These are phyloP conservation scores for Phanerochaete carnosa DNA, from an alignment of 768 basidiomycete species.

Conservation along the genomic window DNA sequence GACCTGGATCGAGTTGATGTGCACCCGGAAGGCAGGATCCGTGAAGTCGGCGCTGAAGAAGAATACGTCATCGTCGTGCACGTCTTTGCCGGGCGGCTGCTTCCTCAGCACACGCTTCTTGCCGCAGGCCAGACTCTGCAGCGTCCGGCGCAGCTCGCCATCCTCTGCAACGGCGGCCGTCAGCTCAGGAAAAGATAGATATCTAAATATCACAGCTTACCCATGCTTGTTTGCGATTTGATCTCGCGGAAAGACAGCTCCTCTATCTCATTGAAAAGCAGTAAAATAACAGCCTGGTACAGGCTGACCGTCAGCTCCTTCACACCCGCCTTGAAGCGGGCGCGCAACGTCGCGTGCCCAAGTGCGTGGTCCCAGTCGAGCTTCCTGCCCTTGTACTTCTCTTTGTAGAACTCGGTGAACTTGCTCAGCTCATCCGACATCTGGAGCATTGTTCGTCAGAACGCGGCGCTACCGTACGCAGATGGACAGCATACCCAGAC, in stretches of 20 bases:
- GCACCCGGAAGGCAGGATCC: constrained; percentile 73
- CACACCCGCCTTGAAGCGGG: constrained; percentile 57
- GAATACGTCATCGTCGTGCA: constrained; percentile 75
- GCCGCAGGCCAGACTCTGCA: constrained; percentile 93
- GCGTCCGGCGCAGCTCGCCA: constrained; percentile 70
- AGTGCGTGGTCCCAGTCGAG: constrained; percentile 87
- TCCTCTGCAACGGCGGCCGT: constrained; percentile 45
- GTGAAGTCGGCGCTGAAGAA: constrained; percentile 80
- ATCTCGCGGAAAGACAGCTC: constrained; percentile 69
- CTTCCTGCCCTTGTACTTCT: constrained; percentile 69
- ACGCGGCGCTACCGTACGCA: background rate
- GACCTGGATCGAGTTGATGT: constrained; percentile 94
- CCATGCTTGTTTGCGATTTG: constrained; percentile 61
- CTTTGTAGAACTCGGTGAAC: constrained; percentile 72
- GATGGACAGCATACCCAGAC: constrained; percentile 35
- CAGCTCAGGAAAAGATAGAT: background rate
- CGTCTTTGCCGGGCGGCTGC: constrained; percentile 71
- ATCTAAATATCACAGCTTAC: constrained; percentile 32
- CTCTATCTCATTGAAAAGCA: constrained; percentile 75
- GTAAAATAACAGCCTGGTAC: constrained; percentile 80
- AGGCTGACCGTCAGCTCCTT: constrained; percentile 92
- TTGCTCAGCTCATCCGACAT: constrained; percentile 68
- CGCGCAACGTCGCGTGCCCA: constrained; percentile 75
- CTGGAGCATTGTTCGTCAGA: constrained; percentile 30
- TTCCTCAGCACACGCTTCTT: constrained; percentile 88